Evolutionary conservation across 495 filamentous ascomycete species (phyloP).

Genomic region (Hypoxylon perforatum): DNA sequence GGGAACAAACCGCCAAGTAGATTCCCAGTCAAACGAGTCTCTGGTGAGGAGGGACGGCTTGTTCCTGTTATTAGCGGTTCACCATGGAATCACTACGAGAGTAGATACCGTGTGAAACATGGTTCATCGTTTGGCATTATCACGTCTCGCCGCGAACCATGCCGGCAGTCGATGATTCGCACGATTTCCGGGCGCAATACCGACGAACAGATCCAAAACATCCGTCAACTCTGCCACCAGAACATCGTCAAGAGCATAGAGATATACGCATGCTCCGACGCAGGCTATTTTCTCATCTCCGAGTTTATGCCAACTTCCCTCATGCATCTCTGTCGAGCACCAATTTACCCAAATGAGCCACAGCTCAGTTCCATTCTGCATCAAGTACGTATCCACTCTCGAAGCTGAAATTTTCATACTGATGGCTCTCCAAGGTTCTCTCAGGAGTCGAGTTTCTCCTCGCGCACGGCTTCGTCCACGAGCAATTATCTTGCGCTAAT

Average conservation of each 20-base stretch:
- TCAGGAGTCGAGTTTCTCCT: conserved; percentile 16
- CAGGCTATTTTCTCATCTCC: conserved; percentile 8
- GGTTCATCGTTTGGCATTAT: conserved; percentile 3
- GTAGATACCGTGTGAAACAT: neutral
- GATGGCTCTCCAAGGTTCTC: conserved; percentile 1
- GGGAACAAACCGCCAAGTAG: neutral
- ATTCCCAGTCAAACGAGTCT: neutral
- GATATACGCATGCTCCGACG: conserved; percentile 10
- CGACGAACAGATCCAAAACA: conserved; percentile 14
- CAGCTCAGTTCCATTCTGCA: conserved; percentile 16
- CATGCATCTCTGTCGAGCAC: conserved; percentile 6
- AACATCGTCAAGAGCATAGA: conserved; percentile 12
- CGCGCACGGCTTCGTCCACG: conserved; percentile 2
- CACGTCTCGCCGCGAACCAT: conserved; percentile 4
- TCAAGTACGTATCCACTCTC: neutral
- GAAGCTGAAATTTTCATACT: neutral
- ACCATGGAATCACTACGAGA: conserved; percentile 1
- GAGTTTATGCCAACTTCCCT: conserved; percentile 12
- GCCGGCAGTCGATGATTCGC: conserved; percentile 11
- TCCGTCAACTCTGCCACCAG: conserved; percentile 4
- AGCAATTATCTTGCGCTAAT: conserved; percentile 5
- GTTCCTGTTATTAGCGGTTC: neutral
- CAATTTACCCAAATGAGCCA: conserved; percentile 1
- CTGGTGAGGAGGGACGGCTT: neutral
- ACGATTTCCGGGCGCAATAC: conserved; percentile 3